Base-by-base conservation (phyloP, 2,329 filamentous ascomycete species). In the Alternaria dauci region DNA sequence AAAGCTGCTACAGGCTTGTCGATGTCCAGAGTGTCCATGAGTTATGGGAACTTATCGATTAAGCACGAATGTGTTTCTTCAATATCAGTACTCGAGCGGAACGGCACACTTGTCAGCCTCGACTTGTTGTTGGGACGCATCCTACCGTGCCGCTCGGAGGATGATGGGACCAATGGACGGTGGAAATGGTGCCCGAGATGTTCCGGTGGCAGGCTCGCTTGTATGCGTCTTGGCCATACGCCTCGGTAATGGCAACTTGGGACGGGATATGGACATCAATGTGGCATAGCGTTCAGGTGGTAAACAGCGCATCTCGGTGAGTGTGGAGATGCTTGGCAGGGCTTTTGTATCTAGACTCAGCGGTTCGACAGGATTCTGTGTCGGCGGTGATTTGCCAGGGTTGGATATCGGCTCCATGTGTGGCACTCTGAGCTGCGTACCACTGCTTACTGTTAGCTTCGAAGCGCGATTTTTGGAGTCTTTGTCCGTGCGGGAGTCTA, bases 151-250 rank as follows among this genome's bases (percentile, higher is more conserved):
- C 11, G 20, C 44, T 65, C 63, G 42, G 47, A 48, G 11, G 52
- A 34, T 36, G 59, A 62, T 48, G 55, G 59, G 39, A 57, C 26
- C 12, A 66, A 53, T 25, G 20, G 39, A 57, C n/a, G 20, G 44
- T 52, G 46, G 48, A 46, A 44, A 60, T 44, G 42, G 52, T 58
- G 38, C 58, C 65, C 54, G 65, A 62, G 30, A 64, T 62, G 47
- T 67, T 58, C 56, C 53, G 39, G 28, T 56, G 53, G 44, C 41
- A 65, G 52, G 55, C 59, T 52, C 61, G 58, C 41, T 59, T 63
- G 55, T 65, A 63, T 47, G 32, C 54, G 48, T 62, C 42, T 20
- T 43, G 23, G 18, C 59, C 55, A 56, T 60, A 68, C 44, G 54
- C 55, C 47, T 62, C 48, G 36, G 59, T 48, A 52, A 53, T 55